Evolutionary conservation across 2,329 filamentous ascomycete species (phyloP).

Genomic region (Pseudocercospora macadamiae): DNA sequence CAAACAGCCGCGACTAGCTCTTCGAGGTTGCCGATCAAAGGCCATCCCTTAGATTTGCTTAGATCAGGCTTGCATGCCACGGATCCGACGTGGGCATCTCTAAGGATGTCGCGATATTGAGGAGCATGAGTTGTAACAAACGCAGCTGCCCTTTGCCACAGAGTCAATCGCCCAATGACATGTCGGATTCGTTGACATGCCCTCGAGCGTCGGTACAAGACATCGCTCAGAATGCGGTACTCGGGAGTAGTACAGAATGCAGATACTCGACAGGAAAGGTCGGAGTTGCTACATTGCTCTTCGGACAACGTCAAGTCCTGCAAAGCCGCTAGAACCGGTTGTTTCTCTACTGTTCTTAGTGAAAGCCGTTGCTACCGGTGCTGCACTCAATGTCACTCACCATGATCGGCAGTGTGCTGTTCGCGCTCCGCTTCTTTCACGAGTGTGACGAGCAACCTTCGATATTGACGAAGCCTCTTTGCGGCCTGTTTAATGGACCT

Average conservation of each 20-base stretch:
- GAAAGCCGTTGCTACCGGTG: too few species aligned
- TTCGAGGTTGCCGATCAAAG: neutral
- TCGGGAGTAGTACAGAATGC: neutral
- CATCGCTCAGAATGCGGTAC: neutral
- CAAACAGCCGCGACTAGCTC: neutral
- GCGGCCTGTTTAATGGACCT: neutral
- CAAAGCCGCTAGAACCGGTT: neutral
- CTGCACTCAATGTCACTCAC: too few species aligned
- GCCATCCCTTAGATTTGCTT: neutral
- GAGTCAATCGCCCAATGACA: neutral
- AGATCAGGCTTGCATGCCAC: neutral
- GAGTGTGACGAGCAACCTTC: neutral
- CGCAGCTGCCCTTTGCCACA: neutral
- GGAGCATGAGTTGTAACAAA: neutral
- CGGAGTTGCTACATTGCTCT: neutral
- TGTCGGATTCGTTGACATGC: neutral
- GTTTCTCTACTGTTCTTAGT: neutral
- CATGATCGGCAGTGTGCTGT: too few species aligned
- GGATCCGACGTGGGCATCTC: neutral
- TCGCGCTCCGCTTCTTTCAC: neutral
- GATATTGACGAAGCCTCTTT: neutral
- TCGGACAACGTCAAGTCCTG: neutral
- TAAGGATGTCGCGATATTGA: neutral
- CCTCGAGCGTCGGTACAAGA: neutral
- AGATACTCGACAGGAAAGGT: neutral